Evolutionary conservation across 352 stramenopile species (phyloP), one percentile per base, ranked within the genome.

Genomic region (Pythium phragmiticola): DNA sequence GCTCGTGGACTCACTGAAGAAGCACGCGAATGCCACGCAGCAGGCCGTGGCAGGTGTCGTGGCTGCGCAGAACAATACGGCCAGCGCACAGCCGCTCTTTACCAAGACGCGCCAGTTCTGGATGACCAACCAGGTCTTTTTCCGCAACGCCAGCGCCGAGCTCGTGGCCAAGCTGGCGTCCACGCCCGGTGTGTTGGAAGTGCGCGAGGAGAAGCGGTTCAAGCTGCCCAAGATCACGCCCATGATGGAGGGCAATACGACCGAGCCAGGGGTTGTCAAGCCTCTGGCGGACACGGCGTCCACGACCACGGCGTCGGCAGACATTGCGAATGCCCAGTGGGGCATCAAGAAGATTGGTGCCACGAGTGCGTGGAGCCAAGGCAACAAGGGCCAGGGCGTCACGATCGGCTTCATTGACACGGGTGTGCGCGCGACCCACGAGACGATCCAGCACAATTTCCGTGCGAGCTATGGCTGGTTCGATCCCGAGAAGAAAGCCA

Each of bases 331-430:
- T 13, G 57, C 57, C 0, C 57, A 78, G 39, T 81, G 74, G 74
- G 69, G 72, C 12, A 46, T 76, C 41, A 42, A 50, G 28, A 70
- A 68, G 33, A 74, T 80, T 48, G n/a, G 52, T 11, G 74, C 63
- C 7, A 59, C 72, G 0, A 37, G 28, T 0, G 70, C 75, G 13
- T 82, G 74, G 74, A 54, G 46, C 17, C 34, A 12, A 6, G 65
- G 55, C 23, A 74, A 70, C 55, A 66, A 16, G 7, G 74, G 61
- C 16, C 52, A 72, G 39, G 60, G 49, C 14, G 30, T 76, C 26
- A 49, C 76, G 33, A 56, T 81, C 2, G 68, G 56, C 7, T 60
- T 55, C 26, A 78, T 81, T 33, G 74, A 81, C 51, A 70, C 57
- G 7, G 74, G 74, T 6, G 71, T 72, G 7, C 58, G 48, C 1